These are phyloP conservation scores for Pseudofabraea citricarpa DNA, from an alignment of 2,329 filamentous ascomycete species.

Conservation along the genomic window DNA sequence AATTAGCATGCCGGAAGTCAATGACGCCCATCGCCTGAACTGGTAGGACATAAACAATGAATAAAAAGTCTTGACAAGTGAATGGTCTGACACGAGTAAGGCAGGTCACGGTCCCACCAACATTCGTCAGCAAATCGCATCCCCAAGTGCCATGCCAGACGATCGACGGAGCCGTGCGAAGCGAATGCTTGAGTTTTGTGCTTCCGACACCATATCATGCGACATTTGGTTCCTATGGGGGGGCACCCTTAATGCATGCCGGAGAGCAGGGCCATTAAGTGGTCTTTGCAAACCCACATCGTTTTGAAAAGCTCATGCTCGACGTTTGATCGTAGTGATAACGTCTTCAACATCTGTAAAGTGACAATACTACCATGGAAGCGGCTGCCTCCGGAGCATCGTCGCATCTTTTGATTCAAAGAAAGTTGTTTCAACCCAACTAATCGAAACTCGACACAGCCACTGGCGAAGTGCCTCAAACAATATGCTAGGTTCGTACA, in stretches of 20 bases:
- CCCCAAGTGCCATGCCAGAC: conserved; percentile 1
- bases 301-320: not conserved
- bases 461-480: no score
- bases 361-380: not conserved
- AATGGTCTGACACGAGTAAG: conserved; percentile 1
- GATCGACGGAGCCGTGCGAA: conserved; percentile 14
- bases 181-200: conserved; percentile 13
- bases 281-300: conserved; percentile 1
- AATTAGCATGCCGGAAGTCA: not conserved
- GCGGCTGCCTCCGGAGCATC: not conserved
- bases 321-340: not conserved
- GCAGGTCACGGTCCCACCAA: not conserved
- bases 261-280: not conserved
- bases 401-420: not conserved
- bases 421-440: conserved; percentile 1
- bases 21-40: not conserved
- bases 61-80: not conserved
- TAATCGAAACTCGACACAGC: not conserved
- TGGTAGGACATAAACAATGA: not conserved
- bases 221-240: conserved; percentile 6
- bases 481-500: no score
- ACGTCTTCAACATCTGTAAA: not conserved
- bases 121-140: not conserved
- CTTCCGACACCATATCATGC: conserved; percentile 7
- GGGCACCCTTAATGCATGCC: conserved; percentile 9